Base-by-base conservation (phyloP, 805 yeast genomes). In the Spathaspora gorwiae region DNA sequence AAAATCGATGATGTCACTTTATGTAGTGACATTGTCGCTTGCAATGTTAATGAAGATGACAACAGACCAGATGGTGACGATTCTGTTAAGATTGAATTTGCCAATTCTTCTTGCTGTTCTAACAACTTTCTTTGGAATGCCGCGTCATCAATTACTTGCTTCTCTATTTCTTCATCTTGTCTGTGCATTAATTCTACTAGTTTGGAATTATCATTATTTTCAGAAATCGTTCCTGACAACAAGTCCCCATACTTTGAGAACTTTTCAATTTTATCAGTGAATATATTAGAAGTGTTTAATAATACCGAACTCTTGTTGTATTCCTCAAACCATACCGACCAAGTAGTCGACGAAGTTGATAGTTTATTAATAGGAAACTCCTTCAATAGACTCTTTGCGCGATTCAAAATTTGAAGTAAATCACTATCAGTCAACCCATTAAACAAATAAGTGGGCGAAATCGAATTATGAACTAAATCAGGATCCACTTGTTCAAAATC, bases 11-110 rank as follows among this genome's bases (percentile, higher is more conserved):
- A 64, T 1, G 67, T 57, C 41, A 68, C 45, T 32, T 60, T 58
- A 24, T 42, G 61, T 42, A 47, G 60, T 59, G 32, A 68, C 47
- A 11, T 64, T 10, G 71, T 55, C 1, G 64, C 61, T 12, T 61
- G 43, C 13, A 70, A 50, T 30, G 66, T 66, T 7, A 64, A 49
- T 12, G 72, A 66, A 1, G 75, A 68, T 5, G 72, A 56, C n/a
- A 66, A 54, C 62, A 64, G 62, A 19, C 54, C 54, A 31, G 54
- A 49, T 4, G 49, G 34, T 7, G 49, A 51, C 19, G 42, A 48
- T 9, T 53, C 61, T 7, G 61, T 52, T 33, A 42, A 41, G 3
- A 53, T 37, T 2, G 65, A 57, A 9, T 47, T 53, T 9, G 59
- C 53, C 13, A 61, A 48, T 35, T 47, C 45, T 39, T 62, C 64